Conservation (phyloP, 169 alveolate species). For the Plasmodium reichenowi region DNA sequence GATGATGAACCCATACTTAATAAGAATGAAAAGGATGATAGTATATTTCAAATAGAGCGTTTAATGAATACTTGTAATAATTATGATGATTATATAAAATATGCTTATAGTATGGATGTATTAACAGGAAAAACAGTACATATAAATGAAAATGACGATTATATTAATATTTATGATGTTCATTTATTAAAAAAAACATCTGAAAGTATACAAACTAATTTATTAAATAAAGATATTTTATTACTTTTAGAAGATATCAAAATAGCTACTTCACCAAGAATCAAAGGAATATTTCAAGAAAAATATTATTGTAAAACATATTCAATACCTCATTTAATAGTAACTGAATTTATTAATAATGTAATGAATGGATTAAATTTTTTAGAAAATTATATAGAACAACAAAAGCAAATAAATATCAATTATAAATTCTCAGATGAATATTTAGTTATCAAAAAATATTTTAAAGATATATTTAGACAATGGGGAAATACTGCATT, state of each 20-base stretch:
- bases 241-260: slow-evolving; percentile 54
- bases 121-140: slow-evolving; percentile 61
- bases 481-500: slow-evolving; percentile 83
- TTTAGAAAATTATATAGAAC: slow-evolving; percentile 53
- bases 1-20: neutral
- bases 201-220: slow-evolving; percentile 41
- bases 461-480: slow-evolving; percentile 61
- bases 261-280: slow-evolving; percentile 70
- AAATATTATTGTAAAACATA: slow-evolving; percentile 72
- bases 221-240: slow-evolving; percentile 38
- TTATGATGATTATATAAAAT: slow-evolving; percentile 49
- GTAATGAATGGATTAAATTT: slow-evolving; percentile 44
- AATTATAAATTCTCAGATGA: slow-evolving; percentile 48
- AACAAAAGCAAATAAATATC: slow-evolving; percentile 31
- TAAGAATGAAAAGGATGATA: slow-evolving; percentile 14
- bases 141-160: slow-evolving; percentile 69
- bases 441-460: slow-evolving; percentile 46
- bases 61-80: slow-evolving; percentile 48
- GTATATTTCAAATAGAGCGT: slow-evolving; percentile 34
- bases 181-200: slow-evolving; percentile 60
- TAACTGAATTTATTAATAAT: slow-evolving; percentile 53
- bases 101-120: slow-evolving; percentile 69
- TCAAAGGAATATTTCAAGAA: slow-evolving; percentile 58
- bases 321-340: slow-evolving; percentile 65
- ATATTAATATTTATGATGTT: slow-evolving; percentile 67